Evolutionary conservation across 2,329 filamentous ascomycete genomes (phyloP), one percentile per base, ranked within the genome.

Genomic region (Ophiobolus disseminans): DNA sequence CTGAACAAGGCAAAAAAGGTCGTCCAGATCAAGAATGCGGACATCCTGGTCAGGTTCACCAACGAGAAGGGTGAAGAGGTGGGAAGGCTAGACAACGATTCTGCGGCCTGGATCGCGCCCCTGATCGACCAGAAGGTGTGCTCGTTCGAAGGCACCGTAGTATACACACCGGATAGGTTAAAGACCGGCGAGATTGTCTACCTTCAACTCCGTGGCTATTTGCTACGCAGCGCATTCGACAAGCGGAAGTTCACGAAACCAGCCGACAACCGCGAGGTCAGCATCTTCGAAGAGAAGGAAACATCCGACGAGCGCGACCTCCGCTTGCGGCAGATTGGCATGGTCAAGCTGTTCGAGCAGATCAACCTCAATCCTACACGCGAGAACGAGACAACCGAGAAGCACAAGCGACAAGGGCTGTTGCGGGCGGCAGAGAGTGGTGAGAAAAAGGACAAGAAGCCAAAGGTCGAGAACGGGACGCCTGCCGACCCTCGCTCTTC

Each of bases 161-260:
- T 99, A 1, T 97, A 89, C 71, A 90, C 90, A 0, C 92, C 92
- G 0, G 93, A 97, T 46, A 80, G 84, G 37, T 74, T 97, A 38
- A 82, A 90, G 40, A 94, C 92, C 7, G 96, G 96, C 65, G 94
- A 99, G 63, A 97, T 91, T 0, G 82, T 99, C n/a, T 96, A 93
- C 62, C 73, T 99, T 5, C 94, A 99, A 70, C 75, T 99, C 35
- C 82, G 83, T 44, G 94, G 89, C 66, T 96, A 82, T 45, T 72
- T 99, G 30, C 78, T 94, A 13, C 83, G 79, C 49, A 83, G 83
- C 14, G 88, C 91, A 0, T 97, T 99, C 63, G 82, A 87, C 40
- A 80, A 78, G 34, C 79, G 77, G 3, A 79, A 78, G 2, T 86
- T 91, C 41, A 77, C 84, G 34, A 80, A 84, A 36, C 80, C 85